Percentiles rank a stretch among this genome's conserved stretches.
These are phyloP conservation scores for Starmerella potacharoeniae DNA, from an alignment of 805 yeast genomes.

Conservation along the genomic window DNA sequence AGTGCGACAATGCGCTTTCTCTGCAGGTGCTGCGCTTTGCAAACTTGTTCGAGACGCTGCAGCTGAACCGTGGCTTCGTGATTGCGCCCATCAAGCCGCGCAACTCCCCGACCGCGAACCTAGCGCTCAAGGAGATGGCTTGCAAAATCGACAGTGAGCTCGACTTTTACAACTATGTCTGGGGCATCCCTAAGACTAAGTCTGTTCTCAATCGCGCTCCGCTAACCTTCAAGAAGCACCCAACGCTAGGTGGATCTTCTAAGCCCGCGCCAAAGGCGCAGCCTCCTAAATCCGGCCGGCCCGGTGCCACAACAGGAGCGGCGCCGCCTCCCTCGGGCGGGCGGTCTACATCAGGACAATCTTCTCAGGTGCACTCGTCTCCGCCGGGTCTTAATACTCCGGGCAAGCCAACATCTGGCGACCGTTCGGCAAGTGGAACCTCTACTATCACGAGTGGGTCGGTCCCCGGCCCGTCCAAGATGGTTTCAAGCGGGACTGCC, in stretches of 20 bases:
- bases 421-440: conserved; percentile 13
- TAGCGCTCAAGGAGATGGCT: conserved; percentile 70
- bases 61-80: conserved; percentile 75
- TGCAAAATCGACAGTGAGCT: conserved; percentile 69
- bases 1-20: conserved; percentile 79
- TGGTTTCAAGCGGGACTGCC: conserved; percentile 23
- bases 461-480: conserved; percentile 16
- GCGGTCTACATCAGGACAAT: not conserved
- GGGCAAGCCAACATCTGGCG: not conserved
- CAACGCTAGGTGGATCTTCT: conserved; percentile 20
- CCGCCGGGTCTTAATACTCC: not conserved
- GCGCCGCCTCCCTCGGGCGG: not conserved
- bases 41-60: conserved; percentile 70
- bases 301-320: not conserved
- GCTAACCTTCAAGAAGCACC: conserved; percentile 28
- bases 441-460: conserved; percentile 7
- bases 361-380: not conserved
- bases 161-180: conserved; percentile 61
- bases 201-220: conserved; percentile 27
- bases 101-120: conserved; percentile 32
- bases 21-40: conserved; percentile 83
- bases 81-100: conserved; percentile 57
- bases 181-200: conserved; percentile 27
- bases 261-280: not conserved
- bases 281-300: not conserved